A percentile compares a stretch with the other conserved stretches of the same genome.
Conservation (phyloP, 495 filamentous ascomycete species). For the Aspergillus campestris region DNA sequence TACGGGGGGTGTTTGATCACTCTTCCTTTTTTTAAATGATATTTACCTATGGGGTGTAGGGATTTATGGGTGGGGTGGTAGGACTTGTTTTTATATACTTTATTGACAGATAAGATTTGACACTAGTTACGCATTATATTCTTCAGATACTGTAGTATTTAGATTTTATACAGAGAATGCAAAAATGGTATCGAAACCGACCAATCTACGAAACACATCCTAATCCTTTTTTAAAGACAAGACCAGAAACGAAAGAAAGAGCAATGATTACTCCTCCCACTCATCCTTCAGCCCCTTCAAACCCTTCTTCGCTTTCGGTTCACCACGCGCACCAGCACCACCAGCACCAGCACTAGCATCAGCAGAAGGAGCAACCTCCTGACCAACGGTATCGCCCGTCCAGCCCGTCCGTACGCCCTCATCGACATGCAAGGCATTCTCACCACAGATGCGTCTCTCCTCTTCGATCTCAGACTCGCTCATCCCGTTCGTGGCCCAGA, state of each 20-base stretch:
- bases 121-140: background rate
- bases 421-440: constrained; percentile 34
- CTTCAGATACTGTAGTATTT: background rate
- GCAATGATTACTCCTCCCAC: constrained; percentile 28
- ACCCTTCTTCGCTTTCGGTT: constrained; percentile 22
- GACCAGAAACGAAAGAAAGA: constrained; percentile 4
- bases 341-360: background rate
- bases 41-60: background rate
- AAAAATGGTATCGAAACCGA: too few relatives aligned
- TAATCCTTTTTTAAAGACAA: background rate
- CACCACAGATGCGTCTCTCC: constrained; percentile 35
- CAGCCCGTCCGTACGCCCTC: constrained; percentile 31
- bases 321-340: too few relatives aligned
- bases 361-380: background rate
- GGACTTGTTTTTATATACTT: too few relatives aligned
- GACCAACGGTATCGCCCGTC: constrained; percentile 4
- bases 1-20: constrained; percentile 44
- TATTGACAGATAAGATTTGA: background rate
- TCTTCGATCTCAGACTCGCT: constrained; percentile 32
- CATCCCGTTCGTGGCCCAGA: constrained; percentile 63
- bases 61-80: too few relatives aligned
- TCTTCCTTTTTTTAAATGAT: constrained; percentile 1
- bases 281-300: constrained; percentile 29
- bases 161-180: too few relatives aligned
- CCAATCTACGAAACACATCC: too few relatives aligned